These are phyloP conservation scores for Aspergillus arachidicola DNA, from an alignment of 2,329 filamentous ascomycete genomes.

Conservation along the genomic window DNA sequence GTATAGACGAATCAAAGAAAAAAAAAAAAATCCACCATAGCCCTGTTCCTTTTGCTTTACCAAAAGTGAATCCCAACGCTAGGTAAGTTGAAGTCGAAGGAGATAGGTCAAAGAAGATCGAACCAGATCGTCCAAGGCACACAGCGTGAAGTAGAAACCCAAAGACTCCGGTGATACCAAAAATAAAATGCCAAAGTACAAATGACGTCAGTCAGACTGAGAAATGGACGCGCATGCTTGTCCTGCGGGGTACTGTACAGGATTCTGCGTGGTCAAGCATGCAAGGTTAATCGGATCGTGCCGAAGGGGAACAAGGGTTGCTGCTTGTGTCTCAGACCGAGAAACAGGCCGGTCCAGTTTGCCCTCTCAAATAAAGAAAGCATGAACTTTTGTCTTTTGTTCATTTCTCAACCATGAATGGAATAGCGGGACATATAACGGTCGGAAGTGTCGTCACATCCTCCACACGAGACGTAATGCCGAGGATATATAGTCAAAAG, in stretches of 20 bases:
- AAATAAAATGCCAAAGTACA: background rate
- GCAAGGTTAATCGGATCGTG: background rate
- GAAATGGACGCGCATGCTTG: background rate
- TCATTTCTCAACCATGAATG: slow-evolving; percentile 14
- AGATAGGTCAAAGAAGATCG: background rate
- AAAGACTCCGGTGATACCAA: slow-evolving; percentile 1
- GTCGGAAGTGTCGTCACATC: slow-evolving; percentile 21
- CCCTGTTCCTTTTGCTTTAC: background rate
- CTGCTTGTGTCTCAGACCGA: background rate
- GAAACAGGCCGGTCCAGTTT: background rate
- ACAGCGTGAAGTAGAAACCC: background rate
- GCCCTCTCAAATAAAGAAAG: slow-evolving; percentile 6
- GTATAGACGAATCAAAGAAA: slow-evolving; percentile 3
- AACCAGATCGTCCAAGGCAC: background rate
- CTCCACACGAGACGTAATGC: slow-evolving; percentile 25
- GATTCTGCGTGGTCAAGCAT: background rate
- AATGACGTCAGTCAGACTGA: background rate
- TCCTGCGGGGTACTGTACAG: background rate
- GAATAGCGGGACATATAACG: slow-evolving; percentile 11
- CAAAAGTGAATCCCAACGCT: background rate
- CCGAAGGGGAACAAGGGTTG: background rate
- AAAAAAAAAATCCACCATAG: background rate
- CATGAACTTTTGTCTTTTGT: slow-evolving; percentile 13
- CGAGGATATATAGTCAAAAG: slow-evolving; percentile 21
- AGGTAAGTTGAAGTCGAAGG: background rate